These are phyloP conservation scores for Blastobotrys petasosporus DNA, from an alignment of 1,139 yeast species.

Conservation along the genomic window DNA sequence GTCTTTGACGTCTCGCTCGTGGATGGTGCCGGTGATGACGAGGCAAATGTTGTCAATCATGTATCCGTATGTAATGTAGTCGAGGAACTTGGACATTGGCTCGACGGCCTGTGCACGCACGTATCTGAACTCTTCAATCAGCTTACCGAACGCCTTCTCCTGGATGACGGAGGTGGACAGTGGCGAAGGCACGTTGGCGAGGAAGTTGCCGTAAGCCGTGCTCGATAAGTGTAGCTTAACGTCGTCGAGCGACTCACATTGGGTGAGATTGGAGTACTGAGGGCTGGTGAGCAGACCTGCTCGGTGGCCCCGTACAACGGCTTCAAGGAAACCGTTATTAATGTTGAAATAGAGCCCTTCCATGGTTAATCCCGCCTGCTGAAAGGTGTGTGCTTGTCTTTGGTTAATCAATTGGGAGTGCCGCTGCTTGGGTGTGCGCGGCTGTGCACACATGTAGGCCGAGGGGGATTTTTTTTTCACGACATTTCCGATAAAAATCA, in stretches of 20 bases:
- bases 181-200: conserved; percentile 76
- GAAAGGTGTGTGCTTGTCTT: not conserved
- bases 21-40: conserved; percentile 95
- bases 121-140: conserved; percentile 80
- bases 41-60: conserved; percentile 97
- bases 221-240: conserved; percentile 88
- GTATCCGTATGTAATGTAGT: conserved; percentile 88
- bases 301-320: conserved; percentile 88
- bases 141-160: conserved; percentile 65
- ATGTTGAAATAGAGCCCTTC: conserved; percentile 85
- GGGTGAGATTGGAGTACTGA: conserved; percentile 88
- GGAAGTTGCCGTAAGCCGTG: conserved; percentile 90
- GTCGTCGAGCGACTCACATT: conserved; percentile 93
- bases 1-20: conserved; percentile 85
- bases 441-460: too few species aligned
- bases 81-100: conserved; percentile 73
- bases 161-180: conserved; percentile 79
- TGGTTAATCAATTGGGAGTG: conserved; percentile 1
- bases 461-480: too few species aligned
- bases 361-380: conserved; percentile 40
- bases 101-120: conserved; percentile 80
- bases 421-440: not conserved
- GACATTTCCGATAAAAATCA: too few species aligned
- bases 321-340: conserved; percentile 87
- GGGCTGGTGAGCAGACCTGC: conserved; percentile 69